phyloP scores from a whole-genome alignment of 768 basidiomycete species.

The Panellus pusillus region DNA sequence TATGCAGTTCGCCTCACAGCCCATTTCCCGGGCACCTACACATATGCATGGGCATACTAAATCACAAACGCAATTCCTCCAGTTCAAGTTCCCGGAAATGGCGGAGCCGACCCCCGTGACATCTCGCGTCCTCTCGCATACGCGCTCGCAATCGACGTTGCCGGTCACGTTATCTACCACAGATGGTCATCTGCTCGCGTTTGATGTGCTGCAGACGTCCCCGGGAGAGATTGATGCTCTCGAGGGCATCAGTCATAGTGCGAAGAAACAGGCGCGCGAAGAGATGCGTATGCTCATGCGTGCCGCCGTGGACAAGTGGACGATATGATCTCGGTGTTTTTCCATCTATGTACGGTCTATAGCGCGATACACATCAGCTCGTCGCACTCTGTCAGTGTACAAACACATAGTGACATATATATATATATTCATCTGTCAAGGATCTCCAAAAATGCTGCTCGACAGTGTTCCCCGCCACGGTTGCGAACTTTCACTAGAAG shows the following conservation, averaged over 20 bases:
- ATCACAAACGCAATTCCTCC: conserved; percentile 17
- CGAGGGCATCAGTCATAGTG: conserved; percentile 76
- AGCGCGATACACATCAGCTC: too few species aligned
- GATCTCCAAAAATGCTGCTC: conserved; percentile 47
- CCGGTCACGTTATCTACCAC: conserved; percentile 76
- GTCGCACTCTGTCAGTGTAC: too few species aligned
- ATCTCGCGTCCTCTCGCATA: conserved; percentile 38
- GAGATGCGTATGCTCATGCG: conserved; percentile 75
- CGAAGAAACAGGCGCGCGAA: conserved; percentile 78
- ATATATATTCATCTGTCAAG: conserved; percentile 19
- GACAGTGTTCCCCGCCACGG: conserved; percentile 51
- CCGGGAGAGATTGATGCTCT: conserved; percentile 72
- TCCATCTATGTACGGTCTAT: background rate
- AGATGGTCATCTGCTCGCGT: conserved; percentile 81
- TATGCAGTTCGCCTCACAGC: conserved; percentile 1
- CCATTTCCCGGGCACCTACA: conserved; percentile 31
- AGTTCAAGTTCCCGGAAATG: conserved; percentile 20
- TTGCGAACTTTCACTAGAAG: conserved; percentile 68
- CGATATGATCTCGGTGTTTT: conserved; percentile 37
- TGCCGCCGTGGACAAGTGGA: conserved; percentile 78
- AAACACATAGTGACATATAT: too few species aligned
- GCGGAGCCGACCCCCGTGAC: conserved; percentile 23
- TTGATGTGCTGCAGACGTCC: conserved; percentile 80
- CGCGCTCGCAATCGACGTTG: conserved; percentile 46
- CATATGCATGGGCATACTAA: conserved; percentile 15